Conservation (phyloP, 257 asterid species). For the Thymus quinquecostatus region DNA sequence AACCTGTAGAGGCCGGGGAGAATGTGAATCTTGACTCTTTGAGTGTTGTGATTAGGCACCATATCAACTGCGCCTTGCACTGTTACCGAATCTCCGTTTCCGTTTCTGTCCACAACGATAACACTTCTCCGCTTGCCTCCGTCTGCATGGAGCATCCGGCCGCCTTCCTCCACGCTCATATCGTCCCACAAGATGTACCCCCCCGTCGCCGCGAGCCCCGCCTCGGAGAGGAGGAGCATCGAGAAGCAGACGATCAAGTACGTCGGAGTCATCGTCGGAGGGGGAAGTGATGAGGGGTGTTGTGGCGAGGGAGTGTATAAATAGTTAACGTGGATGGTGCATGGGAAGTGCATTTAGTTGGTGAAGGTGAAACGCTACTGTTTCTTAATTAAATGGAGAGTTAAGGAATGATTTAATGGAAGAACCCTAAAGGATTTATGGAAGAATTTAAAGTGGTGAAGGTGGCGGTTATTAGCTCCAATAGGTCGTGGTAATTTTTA, state of each 20-base stretch:
- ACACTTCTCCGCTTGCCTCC: neutral
- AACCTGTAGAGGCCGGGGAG: slow-evolving; percentile 73
- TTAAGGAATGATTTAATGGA: neutral
- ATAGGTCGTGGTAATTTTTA: neutral
- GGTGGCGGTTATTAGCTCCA: neutral
- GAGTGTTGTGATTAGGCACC: slow-evolving; percentile 46
- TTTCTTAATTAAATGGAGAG: neutral
- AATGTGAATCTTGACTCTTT: slow-evolving; percentile 54
- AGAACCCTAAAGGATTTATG: neutral
- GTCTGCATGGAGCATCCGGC: neutral
- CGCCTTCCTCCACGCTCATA: slow-evolving; percentile 26
- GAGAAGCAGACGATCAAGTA: neutral
- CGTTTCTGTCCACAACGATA: slow-evolving; percentile 53
- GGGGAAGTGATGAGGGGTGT: neutral
- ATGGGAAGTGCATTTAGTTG: slow-evolving; percentile 8
- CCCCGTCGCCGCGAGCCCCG: neutral
- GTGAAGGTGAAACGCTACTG: neutral
- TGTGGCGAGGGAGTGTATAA: too few relatives aligned
- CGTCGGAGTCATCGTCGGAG: slow-evolving; percentile 19
- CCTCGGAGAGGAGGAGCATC: slow-evolving; percentile 3
- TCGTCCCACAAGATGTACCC: slow-evolving; percentile 61
- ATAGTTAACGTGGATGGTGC: slow-evolving; percentile 4
- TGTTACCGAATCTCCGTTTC: slow-evolving; percentile 53
- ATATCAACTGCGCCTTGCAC: slow-evolving; percentile 69
- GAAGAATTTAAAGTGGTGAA: neutral